These are phyloP conservation scores for Dioszegia crocea DNA, from an alignment of 768 basidiomycete species.

Conservation along the genomic window DNA sequence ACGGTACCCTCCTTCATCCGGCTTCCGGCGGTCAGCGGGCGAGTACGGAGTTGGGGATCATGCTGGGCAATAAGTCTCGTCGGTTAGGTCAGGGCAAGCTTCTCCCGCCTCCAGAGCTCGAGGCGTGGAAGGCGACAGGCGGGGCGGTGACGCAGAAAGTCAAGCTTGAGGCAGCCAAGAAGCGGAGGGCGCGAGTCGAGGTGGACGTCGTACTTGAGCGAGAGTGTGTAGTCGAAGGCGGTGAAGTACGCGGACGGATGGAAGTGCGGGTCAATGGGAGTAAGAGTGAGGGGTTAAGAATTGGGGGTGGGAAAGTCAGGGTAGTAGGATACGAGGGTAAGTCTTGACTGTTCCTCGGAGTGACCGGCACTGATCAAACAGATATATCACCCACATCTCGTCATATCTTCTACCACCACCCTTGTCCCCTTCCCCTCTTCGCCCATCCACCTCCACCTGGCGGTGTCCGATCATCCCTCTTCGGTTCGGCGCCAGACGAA, in stretches of 20 bases:
- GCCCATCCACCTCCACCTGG: slow-evolving; percentile 46
- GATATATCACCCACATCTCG: slow-evolving; percentile 44
- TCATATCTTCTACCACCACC: slow-evolving; percentile 77
- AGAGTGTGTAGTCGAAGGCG: slow-evolving; percentile 74
- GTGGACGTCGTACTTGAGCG: slow-evolving; percentile 74
- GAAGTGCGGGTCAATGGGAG: slow-evolving; percentile 61
- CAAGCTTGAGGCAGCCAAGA: slow-evolving; percentile 54
- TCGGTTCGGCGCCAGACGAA: slow-evolving; percentile 49
- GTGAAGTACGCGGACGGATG: slow-evolving; percentile 64
- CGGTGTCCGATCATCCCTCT: slow-evolving; percentile 20
- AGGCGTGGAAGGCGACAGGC: slow-evolving; percentile 17
- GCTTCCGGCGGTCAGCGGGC: slow-evolving; percentile 38
- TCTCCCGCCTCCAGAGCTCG: slow-evolving; percentile 34
- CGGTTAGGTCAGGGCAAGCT: slow-evolving; percentile 32
- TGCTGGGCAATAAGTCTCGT: slow-evolving; percentile 39
- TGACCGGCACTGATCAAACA: neutral
- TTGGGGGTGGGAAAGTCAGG: slow-evolving; percentile 72
- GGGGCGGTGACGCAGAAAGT: slow-evolving; percentile 54
- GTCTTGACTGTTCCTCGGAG: slow-evolving; percentile 5
- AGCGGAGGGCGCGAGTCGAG: slow-evolving; percentile 64
- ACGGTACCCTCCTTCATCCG: slow-evolving; percentile 46
- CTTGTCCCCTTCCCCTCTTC: slow-evolving; percentile 54
- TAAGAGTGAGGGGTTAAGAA: slow-evolving; percentile 57
- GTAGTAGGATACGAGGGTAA: slow-evolving; percentile 77
- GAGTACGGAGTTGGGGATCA: slow-evolving; percentile 42